These are phyloP conservation scores for Suhomyces bokatorum DNA, from an alignment of 1,139 yeast genomes.

Conservation along the genomic window DNA sequence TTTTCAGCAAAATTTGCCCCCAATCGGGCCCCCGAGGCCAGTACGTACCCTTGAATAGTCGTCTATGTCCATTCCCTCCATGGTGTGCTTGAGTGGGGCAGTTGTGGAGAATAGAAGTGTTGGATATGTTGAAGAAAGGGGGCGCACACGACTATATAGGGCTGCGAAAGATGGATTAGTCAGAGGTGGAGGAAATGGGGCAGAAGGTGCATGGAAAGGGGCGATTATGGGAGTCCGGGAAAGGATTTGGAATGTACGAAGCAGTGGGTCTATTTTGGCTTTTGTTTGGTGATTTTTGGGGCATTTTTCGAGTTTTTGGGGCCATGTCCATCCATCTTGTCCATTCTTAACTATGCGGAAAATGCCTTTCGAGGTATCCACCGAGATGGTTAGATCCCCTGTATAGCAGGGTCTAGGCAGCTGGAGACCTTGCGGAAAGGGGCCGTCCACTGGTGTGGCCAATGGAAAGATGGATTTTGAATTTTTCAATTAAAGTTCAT, in stretches of 20 bases:
- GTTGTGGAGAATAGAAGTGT: conserved; percentile 1
- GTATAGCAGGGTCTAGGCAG: background rate
- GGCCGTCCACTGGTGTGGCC: background rate
- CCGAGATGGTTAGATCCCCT: conserved; percentile 4
- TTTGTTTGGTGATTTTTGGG: too few relatives aligned
- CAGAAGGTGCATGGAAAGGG: too few relatives aligned
- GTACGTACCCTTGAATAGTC: conserved; percentile 53
- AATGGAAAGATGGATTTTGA: too few relatives aligned
- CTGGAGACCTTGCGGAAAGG: background rate
- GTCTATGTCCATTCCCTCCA: conserved; percentile 58
- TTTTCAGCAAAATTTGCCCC: background rate
- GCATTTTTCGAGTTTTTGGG: too few relatives aligned
- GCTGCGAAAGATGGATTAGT: conserved; percentile 5
- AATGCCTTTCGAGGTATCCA: background rate
- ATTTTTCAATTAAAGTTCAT: too few relatives aligned
- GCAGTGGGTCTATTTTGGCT: background rate
- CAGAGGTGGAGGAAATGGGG: background rate
- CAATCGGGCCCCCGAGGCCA: too few relatives aligned
- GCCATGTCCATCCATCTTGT: background rate
- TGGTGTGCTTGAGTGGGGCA: conserved; percentile 16
- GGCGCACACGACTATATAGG: conserved; percentile 6
- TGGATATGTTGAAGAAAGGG: conserved; percentile 5
- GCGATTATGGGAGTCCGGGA: too few relatives aligned
- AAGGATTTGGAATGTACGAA: background rate
- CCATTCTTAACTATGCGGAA: too few relatives aligned